Evolutionary conservation across 2,329 filamentous ascomycete genomes (phyloP).

Genomic region (Fusarium newnesense): DNA sequence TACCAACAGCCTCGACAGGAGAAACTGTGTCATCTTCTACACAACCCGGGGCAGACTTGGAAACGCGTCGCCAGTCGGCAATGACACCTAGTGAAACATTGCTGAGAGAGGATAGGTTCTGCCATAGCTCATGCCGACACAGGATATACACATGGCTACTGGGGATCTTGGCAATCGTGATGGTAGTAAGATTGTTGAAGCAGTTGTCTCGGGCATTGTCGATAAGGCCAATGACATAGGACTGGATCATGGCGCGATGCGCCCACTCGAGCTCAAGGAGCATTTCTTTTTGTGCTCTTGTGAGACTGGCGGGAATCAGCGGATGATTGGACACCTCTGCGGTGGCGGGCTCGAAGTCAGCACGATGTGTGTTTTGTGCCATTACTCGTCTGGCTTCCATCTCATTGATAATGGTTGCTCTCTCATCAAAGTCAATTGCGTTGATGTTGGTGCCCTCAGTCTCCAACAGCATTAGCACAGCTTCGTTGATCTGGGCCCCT

Average conservation of each 20-base stretch:
- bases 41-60: constrained; percentile 61
- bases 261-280: constrained; percentile 75
- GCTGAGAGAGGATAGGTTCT: constrained; percentile 62
- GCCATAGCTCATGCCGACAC: constrained; percentile 70
- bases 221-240: constrained; percentile 72
- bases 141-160: constrained; percentile 68
- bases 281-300: constrained; percentile 73
- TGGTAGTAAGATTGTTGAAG: constrained; percentile 64
- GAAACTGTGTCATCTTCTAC: constrained; percentile 59
- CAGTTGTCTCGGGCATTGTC: constrained; percentile 62
- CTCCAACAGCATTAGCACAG: constrained; percentile 49
- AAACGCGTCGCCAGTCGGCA: constrained; percentile 72
- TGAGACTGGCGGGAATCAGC: constrained; percentile 66
- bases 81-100: constrained; percentile 69
- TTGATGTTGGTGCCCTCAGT: constrained; percentile 48
- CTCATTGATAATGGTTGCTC: constrained; percentile 27
- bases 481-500: constrained; percentile 46
- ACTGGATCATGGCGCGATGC: constrained; percentile 74
- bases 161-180: constrained; percentile 73
- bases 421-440: constrained; percentile 49
- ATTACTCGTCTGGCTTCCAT: constrained; percentile 25
- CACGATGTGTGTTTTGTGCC: constrained; percentile 3
- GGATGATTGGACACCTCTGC: constrained; percentile 43
- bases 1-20: constrained; percentile 61
- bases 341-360: constrained; percentile 34